phyloP scores from a whole-genome alignment of 2,329 filamentous ascomycete genomes.

The Colletotrichum sp. region DNA sequence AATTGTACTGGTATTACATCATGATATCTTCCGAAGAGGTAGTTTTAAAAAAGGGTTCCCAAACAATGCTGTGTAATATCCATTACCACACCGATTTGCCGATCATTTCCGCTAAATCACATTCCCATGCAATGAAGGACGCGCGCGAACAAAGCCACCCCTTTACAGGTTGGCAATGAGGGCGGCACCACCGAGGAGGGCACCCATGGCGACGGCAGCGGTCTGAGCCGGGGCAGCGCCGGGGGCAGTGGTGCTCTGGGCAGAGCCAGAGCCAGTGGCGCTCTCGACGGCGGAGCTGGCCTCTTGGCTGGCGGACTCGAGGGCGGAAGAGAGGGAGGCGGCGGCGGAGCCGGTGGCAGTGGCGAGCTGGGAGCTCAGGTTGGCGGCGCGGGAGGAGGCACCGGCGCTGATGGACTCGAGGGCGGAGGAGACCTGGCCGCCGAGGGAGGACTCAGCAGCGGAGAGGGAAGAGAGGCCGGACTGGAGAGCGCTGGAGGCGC shows the following conservation, averaged over 20 bases:
- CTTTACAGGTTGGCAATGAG: conserved; percentile 50
- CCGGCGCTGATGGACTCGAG: conserved; percentile 2
- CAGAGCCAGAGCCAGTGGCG: conserved; percentile 12
- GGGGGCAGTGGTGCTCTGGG: conserved; percentile 21
- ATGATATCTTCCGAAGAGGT: conserved; percentile 1
- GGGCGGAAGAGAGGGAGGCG: conserved; percentile 21
- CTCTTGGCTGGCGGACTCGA: not conserved
- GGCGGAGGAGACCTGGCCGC: conserved; percentile 22
- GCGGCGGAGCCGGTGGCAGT: conserved; percentile 20
- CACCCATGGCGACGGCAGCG: conserved; percentile 49
- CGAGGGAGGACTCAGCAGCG: conserved; percentile 27
- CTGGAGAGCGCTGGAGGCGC: not conserved
- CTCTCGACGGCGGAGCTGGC: conserved; percentile 17
- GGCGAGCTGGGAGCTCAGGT: conserved; percentile 30
- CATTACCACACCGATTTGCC: not conserved
- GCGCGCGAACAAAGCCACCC: not conserved
- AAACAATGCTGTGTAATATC: conserved; percentile 10
- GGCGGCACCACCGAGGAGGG: conserved; percentile 52
- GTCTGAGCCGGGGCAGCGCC: conserved; percentile 39
- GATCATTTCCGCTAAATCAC: not conserved
- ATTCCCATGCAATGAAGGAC: not conserved
- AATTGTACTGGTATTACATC: conserved; percentile 20
- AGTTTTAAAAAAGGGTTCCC: not conserved
- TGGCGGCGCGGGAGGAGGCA: conserved; percentile 16
- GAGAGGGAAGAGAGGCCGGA: conserved; percentile 24